Evolutionary conservation across 2,329 filamentous ascomycete genomes (phyloP), one percentile per base, ranked within the genome.

Genomic region (Lojkania enalia): DNA sequence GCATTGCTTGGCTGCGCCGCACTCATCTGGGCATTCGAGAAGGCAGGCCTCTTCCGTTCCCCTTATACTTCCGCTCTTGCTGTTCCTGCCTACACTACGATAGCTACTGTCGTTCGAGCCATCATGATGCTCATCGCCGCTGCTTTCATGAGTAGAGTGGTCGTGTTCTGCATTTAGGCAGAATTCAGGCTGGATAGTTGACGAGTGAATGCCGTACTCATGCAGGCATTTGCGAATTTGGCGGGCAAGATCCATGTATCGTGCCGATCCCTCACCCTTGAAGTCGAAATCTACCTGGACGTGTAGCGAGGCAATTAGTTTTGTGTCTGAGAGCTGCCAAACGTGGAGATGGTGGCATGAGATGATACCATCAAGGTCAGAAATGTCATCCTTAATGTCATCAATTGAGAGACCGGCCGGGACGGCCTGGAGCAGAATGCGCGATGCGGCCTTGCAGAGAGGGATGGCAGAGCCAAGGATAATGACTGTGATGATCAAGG

Each of bases 341-440:
- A 99, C 90, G 67, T 99, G 94, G 16, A 99, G 80, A 68, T 99
- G 92, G 71, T 99, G 94, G 64, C 90, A 96, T 66, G 87, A 90
- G 49, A 94, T 77, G 36, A 99, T 87, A 31, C 91, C 91, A 0
- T 87, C 86, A 4, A 99, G 82, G 13, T 81, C 75, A 64, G 91
- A 83, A 42, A 99, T 96, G 66, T 99, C 94, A 55, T 92, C 86
- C 55, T 90, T 88, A 70, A 99, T 92, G 48, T 97, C 88, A 54
- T 91, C 86, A 44, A 96, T 83, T 57, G 86, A 85, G 59, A 99
- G 85, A 42, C 92, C 88, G 47, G 90, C 86, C 0, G 94, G 94
- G 0, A 94, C 95, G 2, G 92, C 94, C 72, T 99, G 94, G 1
- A 99, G 81, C 12, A 99, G 81, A 44, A 99, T 95, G 60, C 94